Evolutionary conservation across 208 protist species (phyloP).

Genomic region (Leishmania amazonensis): DNA sequence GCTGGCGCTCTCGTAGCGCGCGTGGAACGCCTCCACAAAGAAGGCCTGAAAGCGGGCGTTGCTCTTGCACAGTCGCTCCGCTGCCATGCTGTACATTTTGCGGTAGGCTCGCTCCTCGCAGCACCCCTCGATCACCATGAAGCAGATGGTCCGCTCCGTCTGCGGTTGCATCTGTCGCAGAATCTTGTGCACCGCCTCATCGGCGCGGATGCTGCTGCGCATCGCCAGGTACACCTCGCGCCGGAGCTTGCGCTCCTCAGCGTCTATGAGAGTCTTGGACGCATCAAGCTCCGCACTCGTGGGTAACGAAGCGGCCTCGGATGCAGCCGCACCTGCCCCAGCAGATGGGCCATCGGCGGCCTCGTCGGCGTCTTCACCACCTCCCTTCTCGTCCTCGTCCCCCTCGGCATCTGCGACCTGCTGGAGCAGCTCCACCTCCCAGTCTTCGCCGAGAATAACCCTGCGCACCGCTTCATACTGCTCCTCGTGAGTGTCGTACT

Average conservation of each 20-base stretch:
- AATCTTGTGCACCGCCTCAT: conserved; percentile 99
- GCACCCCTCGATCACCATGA: conserved; percentile 99
- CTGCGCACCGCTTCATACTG: conserved; percentile 91
- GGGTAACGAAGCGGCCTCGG: not conserved
- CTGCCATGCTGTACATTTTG: conserved; percentile 95
- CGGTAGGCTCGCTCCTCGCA: conserved; percentile 96
- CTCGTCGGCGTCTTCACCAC: conserved; percentile 18
- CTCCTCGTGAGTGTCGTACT: conserved; percentile 95
- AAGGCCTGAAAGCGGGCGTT: conserved; percentile 85
- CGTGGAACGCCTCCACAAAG: conserved; percentile 87
- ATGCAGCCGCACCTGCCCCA: not conserved
- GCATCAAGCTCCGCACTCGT: conserved; percentile 22
- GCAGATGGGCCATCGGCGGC: not conserved
- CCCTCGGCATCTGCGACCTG: conserved; percentile 57
- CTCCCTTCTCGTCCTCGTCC: conserved; percentile 38
- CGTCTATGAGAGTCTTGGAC: conserved; percentile 43
- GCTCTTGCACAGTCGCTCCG: conserved; percentile 96
- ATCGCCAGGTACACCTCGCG: conserved; percentile 98
- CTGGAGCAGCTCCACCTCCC: conserved; percentile 80
- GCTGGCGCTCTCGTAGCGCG: conserved; percentile 94
- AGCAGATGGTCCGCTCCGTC: conserved; percentile 85
- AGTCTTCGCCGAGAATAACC: conserved; percentile 94
- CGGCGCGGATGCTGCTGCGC: conserved; percentile 96
- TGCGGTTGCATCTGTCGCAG: conserved; percentile 79
- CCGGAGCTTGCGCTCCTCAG: conserved; percentile 90